Evolutionary conservation across 2,329 filamentous ascomycete species (phyloP), one percentile per base, ranked within the genome.

Genomic region (Didymella keratinophila): DNA sequence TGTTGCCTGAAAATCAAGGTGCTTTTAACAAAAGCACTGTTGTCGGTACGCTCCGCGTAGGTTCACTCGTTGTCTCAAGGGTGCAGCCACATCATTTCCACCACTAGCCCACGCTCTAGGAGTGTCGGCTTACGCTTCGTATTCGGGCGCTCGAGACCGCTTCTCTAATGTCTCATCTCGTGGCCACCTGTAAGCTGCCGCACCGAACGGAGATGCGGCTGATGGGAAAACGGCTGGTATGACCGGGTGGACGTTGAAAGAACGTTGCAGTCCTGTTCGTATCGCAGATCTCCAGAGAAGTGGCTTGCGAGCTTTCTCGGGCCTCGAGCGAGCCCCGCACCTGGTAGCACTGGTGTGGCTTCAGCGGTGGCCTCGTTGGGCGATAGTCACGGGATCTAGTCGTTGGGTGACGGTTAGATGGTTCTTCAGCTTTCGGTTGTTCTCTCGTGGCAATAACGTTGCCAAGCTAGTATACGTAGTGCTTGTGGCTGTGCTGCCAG

Each of bases 51-150:
- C 47, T 55, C 46, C 51, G 41, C 28, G 42, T 27, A 55, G 45
- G 27, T 25, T 55, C 30, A 18, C 42, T 48, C 14, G 45, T 46
- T n/a, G 51, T 18, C 16, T 37, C 45, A 21, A 49, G 27, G 25
- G 8, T 48, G 12, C 32, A 53, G 43, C 48, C 45, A 58, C 50
- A 34, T 48, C 49, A 49, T 49, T 53, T 43, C 50, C 50, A 49
- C 49, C 39, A 39, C 25, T 37, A 37, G 43, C 36, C 23, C 30
- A 14, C 18, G 18, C 18, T 53, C 20, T 25, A 52, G 4, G 2
- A 11, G 8, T 21, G 18, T 42, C 44, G 49, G 49, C 36, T 44
- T 16, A 28, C 21, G 9, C 27, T n/a, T 43, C 41, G 16, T 37
- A 43, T 44, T 34, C 37, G 49, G 37, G 30, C 21, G 44, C 41